Percentiles rank a stretch among this genome's conserved stretches.
Evolutionary conservation across 1,139 yeast genomes (phyloP).

Genomic region (Saccharomycopsis hybrid): DNA sequence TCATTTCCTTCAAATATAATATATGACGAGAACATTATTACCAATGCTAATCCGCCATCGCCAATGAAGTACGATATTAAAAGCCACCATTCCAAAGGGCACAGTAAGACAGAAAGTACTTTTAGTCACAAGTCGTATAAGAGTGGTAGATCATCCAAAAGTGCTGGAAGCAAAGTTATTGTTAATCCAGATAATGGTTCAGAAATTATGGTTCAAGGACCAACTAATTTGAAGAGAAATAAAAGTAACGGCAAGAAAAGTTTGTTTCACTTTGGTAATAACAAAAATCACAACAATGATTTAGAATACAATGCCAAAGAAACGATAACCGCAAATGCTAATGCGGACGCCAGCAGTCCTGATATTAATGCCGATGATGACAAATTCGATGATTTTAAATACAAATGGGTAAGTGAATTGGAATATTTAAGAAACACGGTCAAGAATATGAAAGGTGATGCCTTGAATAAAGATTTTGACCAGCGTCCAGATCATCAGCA

Average conservation of each 20-base stretch:
- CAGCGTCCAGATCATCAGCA: background rate
- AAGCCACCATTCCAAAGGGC: conserved; percentile 9
- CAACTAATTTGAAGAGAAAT: conserved; percentile 11
- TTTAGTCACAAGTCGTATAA: conserved; percentile 12
- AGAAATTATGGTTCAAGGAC: conserved; percentile 19
- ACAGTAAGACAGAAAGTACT: conserved; percentile 13
- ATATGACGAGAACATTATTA: conserved; percentile 19
- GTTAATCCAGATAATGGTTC: conserved; percentile 19
- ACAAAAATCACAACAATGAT: background rate
- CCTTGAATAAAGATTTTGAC: background rate
- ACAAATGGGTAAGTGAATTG: conserved; percentile 11
- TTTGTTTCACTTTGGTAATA: conserved; percentile 13
- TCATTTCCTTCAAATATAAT: conserved; percentile 16
- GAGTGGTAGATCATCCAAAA: conserved; percentile 7
- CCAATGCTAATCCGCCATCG: conserved; percentile 20
- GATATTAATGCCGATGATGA: too few species aligned
- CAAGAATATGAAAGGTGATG: background rate
- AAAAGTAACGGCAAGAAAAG: conserved; percentile 2
- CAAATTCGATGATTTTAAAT: conserved; percentile 7
- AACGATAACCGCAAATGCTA: conserved; percentile 3
- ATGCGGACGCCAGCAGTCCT: background rate
- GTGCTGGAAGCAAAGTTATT: conserved; percentile 10
- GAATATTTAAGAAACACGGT: conserved; percentile 3
- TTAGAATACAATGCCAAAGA: background rate
- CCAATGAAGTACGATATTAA: conserved; percentile 15